Percentiles rank a stretch among this genome's conserved stretches.
Evolutionary conservation across 441 rosid species (phyloP).

Genomic region (Populus hybrid): DNA sequence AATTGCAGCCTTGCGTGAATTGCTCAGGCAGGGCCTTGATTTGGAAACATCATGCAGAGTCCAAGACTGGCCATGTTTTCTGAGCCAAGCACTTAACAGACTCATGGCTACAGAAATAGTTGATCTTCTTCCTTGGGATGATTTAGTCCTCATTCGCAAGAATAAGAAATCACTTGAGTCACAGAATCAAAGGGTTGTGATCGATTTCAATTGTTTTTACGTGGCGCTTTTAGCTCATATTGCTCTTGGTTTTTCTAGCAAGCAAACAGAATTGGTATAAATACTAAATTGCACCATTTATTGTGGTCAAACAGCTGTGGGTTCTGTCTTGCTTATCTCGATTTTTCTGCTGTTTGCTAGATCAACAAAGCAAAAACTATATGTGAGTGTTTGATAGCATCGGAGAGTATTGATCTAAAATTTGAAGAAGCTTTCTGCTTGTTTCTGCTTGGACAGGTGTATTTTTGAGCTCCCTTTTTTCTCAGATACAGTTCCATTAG

Average conservation of each 20-base stretch:
- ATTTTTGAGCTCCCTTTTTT: conserved; percentile 6
- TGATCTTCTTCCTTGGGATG: conserved; percentile 89
- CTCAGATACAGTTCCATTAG: conserved; percentile 1
- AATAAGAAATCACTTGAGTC: conserved; percentile 92
- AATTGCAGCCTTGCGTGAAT: conserved; percentile 79
- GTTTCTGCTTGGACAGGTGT: conserved; percentile 87
- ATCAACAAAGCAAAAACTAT: conserved; percentile 68
- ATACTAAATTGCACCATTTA: background rate
- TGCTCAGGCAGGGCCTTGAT: conserved; percentile 89
- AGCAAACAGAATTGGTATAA: conserved; percentile 68
- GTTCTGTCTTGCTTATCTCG: background rate
- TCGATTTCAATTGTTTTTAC: conserved; percentile 78
- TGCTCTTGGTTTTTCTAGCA: conserved; percentile 81
- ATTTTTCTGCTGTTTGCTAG: conserved; percentile 27
- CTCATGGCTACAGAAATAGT: conserved; percentile 83
- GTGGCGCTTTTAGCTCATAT: conserved; percentile 72
- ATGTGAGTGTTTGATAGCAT: conserved; percentile 75
- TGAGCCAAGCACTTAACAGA: conserved; percentile 68
- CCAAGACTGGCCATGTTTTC: conserved; percentile 84
- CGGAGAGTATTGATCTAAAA: conserved; percentile 81
- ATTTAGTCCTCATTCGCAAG: conserved; percentile 61
- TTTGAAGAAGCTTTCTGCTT: conserved; percentile 81
- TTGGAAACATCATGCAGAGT: conserved; percentile 81
- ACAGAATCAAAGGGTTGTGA: conserved; percentile 83
- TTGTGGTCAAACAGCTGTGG: conserved; percentile 26